These are phyloP conservation scores for Cymbopogon flexuosus DNA, from an alignment of 202 grass and related monocot genomes.

Conservation along the genomic window DNA sequence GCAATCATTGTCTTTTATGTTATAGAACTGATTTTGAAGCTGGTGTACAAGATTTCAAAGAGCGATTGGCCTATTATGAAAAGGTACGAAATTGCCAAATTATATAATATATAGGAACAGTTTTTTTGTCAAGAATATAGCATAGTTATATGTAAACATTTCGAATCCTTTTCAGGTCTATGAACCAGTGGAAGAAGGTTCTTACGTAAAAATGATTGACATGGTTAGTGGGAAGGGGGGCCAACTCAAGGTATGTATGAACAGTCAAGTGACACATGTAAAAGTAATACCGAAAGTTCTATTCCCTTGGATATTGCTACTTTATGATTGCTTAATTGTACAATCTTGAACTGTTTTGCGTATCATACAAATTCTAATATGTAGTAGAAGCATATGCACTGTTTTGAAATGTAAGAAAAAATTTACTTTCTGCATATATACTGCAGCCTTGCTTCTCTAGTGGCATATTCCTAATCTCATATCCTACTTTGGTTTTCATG, in stretches of 20 bases:
- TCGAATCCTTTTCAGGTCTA: slow-evolving; percentile 55
- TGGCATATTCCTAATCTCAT: slow-evolving; percentile 20
- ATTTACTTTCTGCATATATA: neutral
- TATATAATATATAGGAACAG: slow-evolving; percentile 18
- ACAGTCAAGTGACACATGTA: slow-evolving; percentile 24
- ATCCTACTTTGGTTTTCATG: slow-evolving; percentile 26
- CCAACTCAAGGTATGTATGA: slow-evolving; percentile 65
- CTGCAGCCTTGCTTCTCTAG: neutral
- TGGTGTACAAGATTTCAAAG: slow-evolving; percentile 88
- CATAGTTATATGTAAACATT: slow-evolving; percentile 17
- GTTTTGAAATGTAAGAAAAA: neutral
- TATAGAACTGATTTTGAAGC: slow-evolving; percentile 91
- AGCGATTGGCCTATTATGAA: slow-evolving; percentile 82
- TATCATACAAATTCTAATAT: slow-evolving; percentile 26
- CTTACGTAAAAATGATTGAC: slow-evolving; percentile 98
- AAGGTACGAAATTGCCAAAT: slow-evolving; percentile 53
- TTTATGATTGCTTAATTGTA: neutral
- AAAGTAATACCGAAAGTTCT: slow-evolving; percentile 18
- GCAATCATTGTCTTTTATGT: slow-evolving; percentile 30
- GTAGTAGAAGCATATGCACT: slow-evolving; percentile 16
- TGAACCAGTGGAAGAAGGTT: slow-evolving; percentile 89
- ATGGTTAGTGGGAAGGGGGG: slow-evolving; percentile 82
- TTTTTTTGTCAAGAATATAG: slow-evolving; percentile 8
- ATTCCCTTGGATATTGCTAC: neutral
- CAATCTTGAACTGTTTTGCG: slow-evolving; percentile 11